Evolutionary conservation across 768 basidiomycete genomes (phyloP).

Genomic region (Agaricus subrufescens): DNA sequence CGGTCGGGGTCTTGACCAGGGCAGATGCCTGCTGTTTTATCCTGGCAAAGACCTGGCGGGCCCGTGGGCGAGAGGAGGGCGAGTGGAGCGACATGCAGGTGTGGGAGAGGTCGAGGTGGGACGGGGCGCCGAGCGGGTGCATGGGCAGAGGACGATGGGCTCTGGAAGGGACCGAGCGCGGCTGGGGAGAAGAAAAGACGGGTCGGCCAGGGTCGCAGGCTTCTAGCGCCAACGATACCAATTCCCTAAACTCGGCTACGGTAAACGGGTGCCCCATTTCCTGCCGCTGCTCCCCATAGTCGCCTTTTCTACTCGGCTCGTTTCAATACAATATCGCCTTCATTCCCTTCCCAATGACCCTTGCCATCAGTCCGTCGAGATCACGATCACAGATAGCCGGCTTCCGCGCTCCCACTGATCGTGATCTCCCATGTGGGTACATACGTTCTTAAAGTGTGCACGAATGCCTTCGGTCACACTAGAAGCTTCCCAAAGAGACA

Average conservation of each 20-base stretch:
- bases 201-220: neutral
- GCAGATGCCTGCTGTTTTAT: conserved; percentile 13
- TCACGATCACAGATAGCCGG: too few relatives aligned
- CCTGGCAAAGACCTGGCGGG: conserved; percentile 7
- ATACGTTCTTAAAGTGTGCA: too few relatives aligned
- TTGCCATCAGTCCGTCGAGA: too few relatives aligned
- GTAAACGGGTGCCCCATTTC: conserved; percentile 1
- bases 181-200: neutral
- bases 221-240: conserved; percentile 7
- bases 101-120: conserved; percentile 1
- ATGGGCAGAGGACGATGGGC: conserved; percentile 1
- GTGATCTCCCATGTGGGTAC: too few relatives aligned
- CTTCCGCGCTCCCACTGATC: too few relatives aligned
- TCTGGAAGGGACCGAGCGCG: conserved; percentile 1
- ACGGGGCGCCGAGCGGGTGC: neutral
- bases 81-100: conserved; percentile 1
- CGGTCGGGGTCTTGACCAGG: conserved; percentile 7
- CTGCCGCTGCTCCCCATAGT: neutral
- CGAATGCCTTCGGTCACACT: too few relatives aligned
- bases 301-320: neutral
- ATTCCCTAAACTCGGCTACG: conserved; percentile 8
- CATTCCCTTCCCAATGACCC: too few relatives aligned
- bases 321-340: too few relatives aligned
- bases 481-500: too few relatives aligned
- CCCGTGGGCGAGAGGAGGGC: neutral